A percentile compares a stretch with the other conserved stretches of the same genome.
phyloP scores from a whole-genome alignment of 106 monocot genomes.

The Allium cepa region DNA sequence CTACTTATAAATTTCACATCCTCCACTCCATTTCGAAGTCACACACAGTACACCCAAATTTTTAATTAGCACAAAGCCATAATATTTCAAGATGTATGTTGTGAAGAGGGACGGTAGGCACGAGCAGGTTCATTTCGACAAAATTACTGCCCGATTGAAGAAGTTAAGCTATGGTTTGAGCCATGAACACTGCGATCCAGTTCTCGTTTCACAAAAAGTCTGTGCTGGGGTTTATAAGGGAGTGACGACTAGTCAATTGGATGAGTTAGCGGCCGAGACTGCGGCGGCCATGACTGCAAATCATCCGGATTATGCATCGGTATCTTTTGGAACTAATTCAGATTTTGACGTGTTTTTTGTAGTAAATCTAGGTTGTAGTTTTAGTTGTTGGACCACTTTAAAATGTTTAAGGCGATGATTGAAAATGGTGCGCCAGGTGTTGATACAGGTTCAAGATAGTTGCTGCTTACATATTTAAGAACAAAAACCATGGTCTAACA shows the following conservation, averaged over 20 bases:
- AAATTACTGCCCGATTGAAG: conserved; percentile 95
- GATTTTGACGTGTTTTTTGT: too few species aligned
- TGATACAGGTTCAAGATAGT: too few species aligned
- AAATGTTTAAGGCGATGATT: too few species aligned
- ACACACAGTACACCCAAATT: too few species aligned
- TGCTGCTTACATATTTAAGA: too few species aligned
- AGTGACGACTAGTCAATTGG: conserved; percentile 83
- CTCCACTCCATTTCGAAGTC: background rate
- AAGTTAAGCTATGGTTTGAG: conserved; percentile 93
- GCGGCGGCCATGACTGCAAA: conserved; percentile 92
- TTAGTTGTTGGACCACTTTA: background rate
- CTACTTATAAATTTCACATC: conserved; percentile 32
- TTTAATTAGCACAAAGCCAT: background rate
- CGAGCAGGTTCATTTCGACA: conserved; percentile 95
- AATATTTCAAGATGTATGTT: conserved; percentile 59
- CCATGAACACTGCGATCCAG: conserved; percentile 87
- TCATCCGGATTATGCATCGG: conserved; percentile 83
- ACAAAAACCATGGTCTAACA: too few species aligned
- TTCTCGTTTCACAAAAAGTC: conserved; percentile 88
- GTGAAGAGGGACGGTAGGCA: conserved; percentile 91
- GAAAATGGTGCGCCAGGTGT: too few species aligned
- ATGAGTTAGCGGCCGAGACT: conserved; percentile 95
- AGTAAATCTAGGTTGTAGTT: background rate
- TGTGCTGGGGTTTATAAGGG: conserved; percentile 92
- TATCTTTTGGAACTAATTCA: background rate